phyloP scores from a whole-genome alignment of 2,329 filamentous ascomycete genomes.

The Aspergillus ruber region DNA sequence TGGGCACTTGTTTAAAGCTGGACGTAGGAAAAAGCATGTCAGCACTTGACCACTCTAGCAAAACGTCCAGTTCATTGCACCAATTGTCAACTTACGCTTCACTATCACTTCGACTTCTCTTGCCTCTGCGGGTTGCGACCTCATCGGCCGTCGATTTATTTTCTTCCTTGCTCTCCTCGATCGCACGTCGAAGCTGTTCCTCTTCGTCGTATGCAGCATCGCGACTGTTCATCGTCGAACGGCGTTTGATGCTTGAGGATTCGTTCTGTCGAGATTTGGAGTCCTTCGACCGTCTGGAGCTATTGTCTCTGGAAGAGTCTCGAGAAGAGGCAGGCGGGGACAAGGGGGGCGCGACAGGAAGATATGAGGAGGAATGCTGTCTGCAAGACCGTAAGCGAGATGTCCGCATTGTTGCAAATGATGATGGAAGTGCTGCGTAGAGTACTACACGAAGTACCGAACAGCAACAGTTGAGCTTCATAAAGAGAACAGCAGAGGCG shows the following conservation, averaged over 20 bases:
- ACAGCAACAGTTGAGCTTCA: background rate
- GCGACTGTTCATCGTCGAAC: slow-evolving; percentile 96
- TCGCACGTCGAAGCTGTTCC: slow-evolving; percentile 76
- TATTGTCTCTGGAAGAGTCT: slow-evolving; percentile 35
- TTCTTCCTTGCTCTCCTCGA: slow-evolving; percentile 91
- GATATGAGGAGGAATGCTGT: slow-evolving; percentile 57
- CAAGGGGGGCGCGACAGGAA: slow-evolving; percentile 50
- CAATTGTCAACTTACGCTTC: slow-evolving; percentile 67
- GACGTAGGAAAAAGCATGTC: slow-evolving; percentile 15
- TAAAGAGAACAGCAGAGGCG: background rate
- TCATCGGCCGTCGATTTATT: slow-evolving; percentile 51
- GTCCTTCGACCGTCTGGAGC: slow-evolving; percentile 32
- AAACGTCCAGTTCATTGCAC: background rate
- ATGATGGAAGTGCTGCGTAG: slow-evolving; percentile 3
- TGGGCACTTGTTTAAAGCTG: slow-evolving; percentile 65
- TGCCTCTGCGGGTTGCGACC: slow-evolving; percentile 58
- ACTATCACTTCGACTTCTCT: slow-evolving; percentile 81
- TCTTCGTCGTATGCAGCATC: slow-evolving; percentile 94
- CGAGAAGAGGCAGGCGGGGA: slow-evolving; percentile 39
- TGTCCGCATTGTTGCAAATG: slow-evolving; percentile 2
- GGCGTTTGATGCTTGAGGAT: slow-evolving; percentile 65
- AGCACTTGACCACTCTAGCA: slow-evolving; percentile 16
- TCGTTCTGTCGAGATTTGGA: slow-evolving; percentile 45
- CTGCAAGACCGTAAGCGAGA: slow-evolving; percentile 39
- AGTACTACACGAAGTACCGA: background rate